A percentile compares a stretch with the other conserved stretches of the same genome.
These are phyloP conservation scores for Evernia prunastri DNA, from an alignment of 495 filamentous ascomycete species.

Conservation along the genomic window DNA sequence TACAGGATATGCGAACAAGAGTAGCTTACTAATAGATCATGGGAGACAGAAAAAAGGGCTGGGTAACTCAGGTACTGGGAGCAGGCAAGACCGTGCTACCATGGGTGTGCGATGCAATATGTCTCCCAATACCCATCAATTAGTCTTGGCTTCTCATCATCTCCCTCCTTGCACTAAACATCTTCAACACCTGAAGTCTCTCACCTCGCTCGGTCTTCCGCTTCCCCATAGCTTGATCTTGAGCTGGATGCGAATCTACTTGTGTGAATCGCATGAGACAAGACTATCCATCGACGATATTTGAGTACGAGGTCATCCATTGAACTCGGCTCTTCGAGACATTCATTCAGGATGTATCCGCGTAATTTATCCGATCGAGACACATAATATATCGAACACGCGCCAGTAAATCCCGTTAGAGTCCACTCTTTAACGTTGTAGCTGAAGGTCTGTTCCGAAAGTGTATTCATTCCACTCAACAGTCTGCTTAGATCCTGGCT, in stretches of 20 bases:
- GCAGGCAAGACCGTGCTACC: neutral
- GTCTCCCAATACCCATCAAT: neutral
- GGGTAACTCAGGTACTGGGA: neutral
- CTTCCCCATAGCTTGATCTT: constrained; percentile 44
- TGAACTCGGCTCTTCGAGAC: neutral
- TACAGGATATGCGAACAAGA: constrained; percentile 76
- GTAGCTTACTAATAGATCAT: constrained; percentile 61
- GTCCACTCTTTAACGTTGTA: neutral
- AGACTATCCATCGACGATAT: constrained; percentile 43
- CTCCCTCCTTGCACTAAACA: constrained; percentile 25
- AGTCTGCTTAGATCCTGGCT: neutral
- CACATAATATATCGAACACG: constrained; percentile 19
- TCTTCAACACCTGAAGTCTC: constrained; percentile 35
- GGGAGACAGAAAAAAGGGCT: neutral
- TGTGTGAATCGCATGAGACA: constrained; percentile 41
- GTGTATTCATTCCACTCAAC: neutral
- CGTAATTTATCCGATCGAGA: constrained; percentile 50
- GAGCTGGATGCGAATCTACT: constrained; percentile 47
- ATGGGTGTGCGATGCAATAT: neutral
- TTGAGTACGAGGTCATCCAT: constrained; percentile 47
- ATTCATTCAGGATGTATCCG: constrained; percentile 35
- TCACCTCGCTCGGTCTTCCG: constrained; percentile 51
- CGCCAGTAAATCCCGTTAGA: neutral
- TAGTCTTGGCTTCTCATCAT: constrained; percentile 11
- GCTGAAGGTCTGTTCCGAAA: neutral